Base-by-base conservation (phyloP, 169 alveolate genomes). In the Cryptosporidium muris region DNA sequence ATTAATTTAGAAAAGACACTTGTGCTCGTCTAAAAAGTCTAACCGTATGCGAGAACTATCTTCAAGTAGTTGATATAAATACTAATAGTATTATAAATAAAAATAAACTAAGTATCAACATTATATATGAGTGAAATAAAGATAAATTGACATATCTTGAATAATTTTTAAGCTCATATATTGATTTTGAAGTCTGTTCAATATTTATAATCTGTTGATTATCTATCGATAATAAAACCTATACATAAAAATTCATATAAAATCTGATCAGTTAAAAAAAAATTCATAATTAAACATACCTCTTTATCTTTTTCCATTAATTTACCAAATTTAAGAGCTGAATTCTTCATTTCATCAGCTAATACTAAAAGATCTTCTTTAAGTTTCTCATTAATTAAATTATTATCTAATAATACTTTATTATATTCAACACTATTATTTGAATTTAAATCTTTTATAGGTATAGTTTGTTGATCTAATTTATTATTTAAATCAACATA, bases 261-360 rank as follows among this genome's bases (percentile, higher is more conserved):
- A 64, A 64, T 5, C 8, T 45, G 1, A 45, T 40, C 43, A 11
- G 1, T 9, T 11, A 8, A 47, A 14, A 62, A 64, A 45, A 64
- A 1, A 9, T 14, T 64, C 14, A 37, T 4, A 53, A 16, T 3
- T 11, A 54, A 53, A 74, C 85, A 43, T 58, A 74, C 85, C 62
- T 74, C 45, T 58, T 58, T 74, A 58, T 74, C 85, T 6, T n/a
- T 58, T 45, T 54, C 45, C 51, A 74, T 47, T 52, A 74, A 43
- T 60, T 74, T 63, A 25, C 64, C 62, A 43, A 74, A 74, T 58
- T 48, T 74, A 8, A 74, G 51, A 2, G 85, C 85, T 25, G 85
- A 74, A 14, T 42, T 14, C 49, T 74, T 74, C 85, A 74, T 74
- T 62, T 56, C 85, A 11, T 54, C 45, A 4, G 85, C 85, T 34